Percentiles rank a stretch among this genome's conserved stretches.
Evolutionary conservation across 164 flowering plant species (phyloP).

Genomic region (Berberis vulgaris): DNA sequence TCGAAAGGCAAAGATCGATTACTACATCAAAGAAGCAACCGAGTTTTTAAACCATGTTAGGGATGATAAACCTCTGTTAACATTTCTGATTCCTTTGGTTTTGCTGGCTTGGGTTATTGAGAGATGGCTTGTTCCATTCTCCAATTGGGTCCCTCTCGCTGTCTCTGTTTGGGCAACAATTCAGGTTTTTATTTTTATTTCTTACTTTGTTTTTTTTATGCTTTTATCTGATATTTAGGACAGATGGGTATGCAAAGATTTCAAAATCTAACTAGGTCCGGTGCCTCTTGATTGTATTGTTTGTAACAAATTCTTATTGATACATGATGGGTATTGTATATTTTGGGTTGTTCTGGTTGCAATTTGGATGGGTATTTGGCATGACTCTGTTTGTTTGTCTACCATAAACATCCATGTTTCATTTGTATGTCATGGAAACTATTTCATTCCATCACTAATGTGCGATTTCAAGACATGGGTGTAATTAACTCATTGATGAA

Average conservation of each 20-base stretch:
- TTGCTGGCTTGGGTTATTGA: slow-evolving; percentile 64
- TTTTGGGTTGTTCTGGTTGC: no score
- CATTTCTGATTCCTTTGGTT: slow-evolving; percentile 44
- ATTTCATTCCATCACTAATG: no score
- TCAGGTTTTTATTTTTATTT: slow-evolving; percentile 19
- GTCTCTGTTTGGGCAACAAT: slow-evolving; percentile 76
- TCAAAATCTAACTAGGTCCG: not conserved
- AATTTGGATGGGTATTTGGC: no score
- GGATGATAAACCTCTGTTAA: slow-evolving; percentile 49
- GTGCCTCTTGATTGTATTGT: not conserved
- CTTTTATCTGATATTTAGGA: not conserved
- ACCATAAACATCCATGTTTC: no score
- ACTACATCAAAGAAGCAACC: slow-evolving; percentile 23
- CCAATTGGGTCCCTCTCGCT: slow-evolving; percentile 71
- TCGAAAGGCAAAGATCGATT: slow-evolving; percentile 19
- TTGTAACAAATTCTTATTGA: not conserved
- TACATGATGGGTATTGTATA: not conserved
- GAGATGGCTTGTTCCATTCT: slow-evolving; percentile 73
- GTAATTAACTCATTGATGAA: no score
- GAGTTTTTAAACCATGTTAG: slow-evolving; percentile 42
- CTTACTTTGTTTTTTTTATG: not conserved
- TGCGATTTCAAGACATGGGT: no score
- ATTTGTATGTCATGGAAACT: no score
- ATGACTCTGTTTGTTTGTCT: no score
- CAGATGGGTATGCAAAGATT: not conserved